Evolutionary conservation across 495 filamentous ascomycete genomes (phyloP), one percentile per base, ranked within the genome.

Genomic region (Aspergillus cristatus): DNA sequence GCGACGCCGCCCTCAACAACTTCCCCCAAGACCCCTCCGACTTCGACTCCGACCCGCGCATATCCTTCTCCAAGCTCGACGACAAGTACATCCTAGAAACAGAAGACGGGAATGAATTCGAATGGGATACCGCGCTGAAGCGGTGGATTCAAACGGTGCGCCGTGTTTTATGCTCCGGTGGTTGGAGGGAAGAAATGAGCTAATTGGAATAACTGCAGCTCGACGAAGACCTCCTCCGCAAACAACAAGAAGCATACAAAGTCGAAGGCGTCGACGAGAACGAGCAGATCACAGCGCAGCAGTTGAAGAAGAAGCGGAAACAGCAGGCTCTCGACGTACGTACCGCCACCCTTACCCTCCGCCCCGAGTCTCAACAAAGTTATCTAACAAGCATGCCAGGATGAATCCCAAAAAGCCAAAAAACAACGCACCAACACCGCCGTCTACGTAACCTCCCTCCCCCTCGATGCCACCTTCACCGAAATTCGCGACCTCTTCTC

Each of bases 401-500:
- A 47, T 26, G 55, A 55, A 11, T 50, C 50, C 25, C 73, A 79
- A 50, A 81, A 80, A 46, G 40, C 55, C 18, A 79, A 79, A 53
- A 71, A 76, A 50, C 73, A 72, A 24, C 74, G 80, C 37, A 75
- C 86, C 40, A 98, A 97, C 53, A 90, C 81, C 2, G 93, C 91
- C 14, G 71, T 99, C 34, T 99, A 84, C 57, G 78, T 97, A 28
- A 93, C 86, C 2, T 81, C 78, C 10, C 75, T 99, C 3, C 93
- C 93, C 1, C 60, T 67, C 13, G 84, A 97, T 50, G 79, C 72
- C 14, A 79, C 78, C 0, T 67, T 79, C 14, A 79, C 88, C 6
- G 93, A 99, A 57, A 76, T 98, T 15, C 70, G 76, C 40, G 71
- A 84, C 10, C 71, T 82, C 17, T 99, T 99, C 68, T 85, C 81